A percentile compares a stretch with the other conserved stretches of the same genome.
Conservation (phyloP, 345 rosid genomes). For the Microthlaspi erraticum region DNA sequence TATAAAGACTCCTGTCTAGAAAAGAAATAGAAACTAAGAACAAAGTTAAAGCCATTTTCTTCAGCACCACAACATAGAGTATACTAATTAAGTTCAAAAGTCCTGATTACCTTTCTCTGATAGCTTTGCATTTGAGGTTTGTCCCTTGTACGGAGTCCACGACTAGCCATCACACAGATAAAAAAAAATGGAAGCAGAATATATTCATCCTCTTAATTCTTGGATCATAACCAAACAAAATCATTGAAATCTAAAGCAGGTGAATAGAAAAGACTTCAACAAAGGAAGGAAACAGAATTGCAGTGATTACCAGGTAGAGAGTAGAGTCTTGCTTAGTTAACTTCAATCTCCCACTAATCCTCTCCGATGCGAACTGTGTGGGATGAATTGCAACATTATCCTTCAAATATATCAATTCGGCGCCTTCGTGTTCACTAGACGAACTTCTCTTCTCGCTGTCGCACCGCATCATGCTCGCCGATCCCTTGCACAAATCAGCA, state of each 20-base stretch:
- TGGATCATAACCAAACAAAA: not conserved
- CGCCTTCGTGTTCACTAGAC: slow-evolving; percentile 66
- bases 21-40: slow-evolving; percentile 28
- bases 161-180: slow-evolving; percentile 53
- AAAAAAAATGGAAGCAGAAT: too few species aligned
- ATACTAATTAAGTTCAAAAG: slow-evolving; percentile 3
- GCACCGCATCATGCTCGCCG: slow-evolving; percentile 67
- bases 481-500: slow-evolving; percentile 53
- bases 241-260: not conserved
- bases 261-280: not conserved
- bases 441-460: slow-evolving; percentile 68
- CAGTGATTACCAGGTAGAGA: slow-evolving; percentile 67
- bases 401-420: slow-evolving; percentile 72
- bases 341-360: slow-evolving; percentile 92
- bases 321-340: slow-evolving; percentile 76
- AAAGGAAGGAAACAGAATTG: not conserved
- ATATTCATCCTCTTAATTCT: not conserved
- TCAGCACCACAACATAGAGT: not conserved
- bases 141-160: slow-evolving; percentile 94
- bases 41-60: slow-evolving; percentile 16
- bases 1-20: slow-evolving; percentile 87
- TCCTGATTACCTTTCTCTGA: slow-evolving; percentile 75
- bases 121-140: slow-evolving; percentile 63
- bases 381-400: slow-evolving; percentile 95
- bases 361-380: slow-evolving; percentile 82